phyloP scores from a whole-genome alignment of 352 stramenopile genomes.

The Phytophthora gonapodyides region DNA sequence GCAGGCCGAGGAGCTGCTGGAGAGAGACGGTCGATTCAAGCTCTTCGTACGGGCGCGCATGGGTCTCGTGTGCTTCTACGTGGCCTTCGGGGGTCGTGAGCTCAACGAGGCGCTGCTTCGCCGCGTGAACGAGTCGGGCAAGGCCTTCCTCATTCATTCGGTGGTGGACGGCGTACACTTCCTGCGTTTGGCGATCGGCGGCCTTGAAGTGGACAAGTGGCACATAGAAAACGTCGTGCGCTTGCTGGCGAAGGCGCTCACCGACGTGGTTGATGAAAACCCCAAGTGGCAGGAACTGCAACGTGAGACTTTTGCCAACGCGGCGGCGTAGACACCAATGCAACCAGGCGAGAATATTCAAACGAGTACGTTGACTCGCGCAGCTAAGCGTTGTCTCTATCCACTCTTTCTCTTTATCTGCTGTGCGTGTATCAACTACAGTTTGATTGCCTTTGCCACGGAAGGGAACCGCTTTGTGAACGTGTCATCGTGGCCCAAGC shows the following conservation, averaged over 20 bases:
- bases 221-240: slow-evolving; percentile 51
- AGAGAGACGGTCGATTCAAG: slow-evolving; percentile 52
- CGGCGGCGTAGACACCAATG: slow-evolving; percentile 8
- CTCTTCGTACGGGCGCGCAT: slow-evolving; percentile 55
- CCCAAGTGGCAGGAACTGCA: slow-evolving; percentile 43
- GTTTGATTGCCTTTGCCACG: slow-evolving; percentile 52
- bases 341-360: background rate
- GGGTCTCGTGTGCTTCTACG: slow-evolving; percentile 67
- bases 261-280: slow-evolving; percentile 34
- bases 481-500: slow-evolving; percentile 48
- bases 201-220: slow-evolving; percentile 51
- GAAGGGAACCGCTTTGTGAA: slow-evolving; percentile 57
- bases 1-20: slow-evolving; percentile 45
- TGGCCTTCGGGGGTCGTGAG: slow-evolving; percentile 49
- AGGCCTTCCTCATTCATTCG: slow-evolving; percentile 69
- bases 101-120: slow-evolving; percentile 57
- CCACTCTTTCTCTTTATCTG: slow-evolving; percentile 4
- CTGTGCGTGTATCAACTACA: slow-evolving; percentile 29
- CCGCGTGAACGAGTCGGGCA: slow-evolving; percentile 59
- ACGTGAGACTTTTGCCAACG: slow-evolving; percentile 10
- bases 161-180: slow-evolving; percentile 61
- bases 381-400: slow-evolving; percentile 21
- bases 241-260: slow-evolving; percentile 40
- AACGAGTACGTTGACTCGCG: too few relatives aligned
- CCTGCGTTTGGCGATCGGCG: slow-evolving; percentile 56